Evolutionary conservation across 2,329 filamentous ascomycete genomes (phyloP).

Genomic region (Neofusicoccum umdonicola): DNA sequence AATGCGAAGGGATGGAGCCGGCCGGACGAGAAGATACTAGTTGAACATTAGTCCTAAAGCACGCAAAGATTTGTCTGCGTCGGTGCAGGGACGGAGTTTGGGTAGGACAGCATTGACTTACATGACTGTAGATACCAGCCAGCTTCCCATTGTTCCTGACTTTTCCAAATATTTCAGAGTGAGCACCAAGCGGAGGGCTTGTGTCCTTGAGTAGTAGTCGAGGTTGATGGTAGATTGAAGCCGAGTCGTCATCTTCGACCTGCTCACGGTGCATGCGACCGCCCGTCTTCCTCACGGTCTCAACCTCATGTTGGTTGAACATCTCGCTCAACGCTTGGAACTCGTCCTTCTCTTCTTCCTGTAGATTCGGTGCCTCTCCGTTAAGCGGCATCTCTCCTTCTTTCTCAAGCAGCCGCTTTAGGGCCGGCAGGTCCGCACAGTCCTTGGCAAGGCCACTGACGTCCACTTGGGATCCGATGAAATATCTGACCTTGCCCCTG

Average conservation of each 20-base stretch:
- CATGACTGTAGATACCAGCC: conserved; percentile 52
- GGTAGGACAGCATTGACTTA: conserved; percentile 34
- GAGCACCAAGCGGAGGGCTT: conserved; percentile 22
- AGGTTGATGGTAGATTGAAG: conserved; percentile 35
- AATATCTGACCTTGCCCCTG: conserved; percentile 64
- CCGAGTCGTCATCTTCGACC: conserved; percentile 20
- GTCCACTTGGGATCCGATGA: conserved; percentile 71
- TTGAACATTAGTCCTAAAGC: conserved; percentile 2
- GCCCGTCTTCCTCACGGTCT: conserved; percentile 61
- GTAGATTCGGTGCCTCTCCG: background rate
- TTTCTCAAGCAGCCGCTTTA: conserved; percentile 49
- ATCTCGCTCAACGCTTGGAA: conserved; percentile 67
- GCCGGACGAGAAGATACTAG: conserved; percentile 49
- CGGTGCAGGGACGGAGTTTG: too few species aligned
- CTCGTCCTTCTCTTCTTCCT: conserved; percentile 53
- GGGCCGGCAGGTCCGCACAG: conserved; percentile 62
- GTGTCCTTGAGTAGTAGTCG: conserved; percentile 51
- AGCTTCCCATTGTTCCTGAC: conserved; percentile 39
- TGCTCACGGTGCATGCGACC: conserved; percentile 62
- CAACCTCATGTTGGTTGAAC: conserved; percentile 66
- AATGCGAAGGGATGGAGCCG: conserved; percentile 48
- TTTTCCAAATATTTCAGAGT: conserved; percentile 22
- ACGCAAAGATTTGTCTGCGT: background rate
- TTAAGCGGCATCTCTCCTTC: conserved; percentile 24
- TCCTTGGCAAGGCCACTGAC: conserved; percentile 67